Evolutionary conservation across 2,329 filamentous ascomycete genomes (phyloP).

Genomic region (Cytospora schulzeri): DNA sequence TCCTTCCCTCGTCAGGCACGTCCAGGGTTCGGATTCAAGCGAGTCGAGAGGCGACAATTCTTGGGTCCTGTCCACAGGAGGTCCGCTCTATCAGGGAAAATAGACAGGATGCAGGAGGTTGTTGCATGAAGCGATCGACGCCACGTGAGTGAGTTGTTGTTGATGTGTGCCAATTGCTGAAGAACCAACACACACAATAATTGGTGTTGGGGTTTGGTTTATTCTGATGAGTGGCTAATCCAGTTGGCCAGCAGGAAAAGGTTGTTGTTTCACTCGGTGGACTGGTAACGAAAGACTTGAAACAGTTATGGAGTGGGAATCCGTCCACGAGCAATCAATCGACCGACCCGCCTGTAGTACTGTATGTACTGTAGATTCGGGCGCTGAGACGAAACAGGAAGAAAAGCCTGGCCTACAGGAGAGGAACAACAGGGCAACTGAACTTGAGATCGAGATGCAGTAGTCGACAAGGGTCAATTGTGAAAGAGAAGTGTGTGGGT

Average conservation of each 20-base stretch:
- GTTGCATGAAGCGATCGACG: slow-evolving; percentile 16
- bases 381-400: background rate
- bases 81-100: slow-evolving; percentile 16
- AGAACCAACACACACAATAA: slow-evolving; percentile 7
- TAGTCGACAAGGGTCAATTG: background rate
- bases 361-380: background rate
- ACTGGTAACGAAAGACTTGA: background rate
- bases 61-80: slow-evolving; percentile 19
- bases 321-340: background rate
- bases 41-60: slow-evolving; percentile 22
- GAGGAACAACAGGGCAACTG: background rate
- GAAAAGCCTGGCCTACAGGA: background rate
- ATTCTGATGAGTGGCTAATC: background rate
- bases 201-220: background rate
- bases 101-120: slow-evolving; percentile 13
- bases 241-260: background rate
- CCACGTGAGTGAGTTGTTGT: slow-evolving; percentile 15
- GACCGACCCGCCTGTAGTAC: background rate
- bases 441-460: background rate
- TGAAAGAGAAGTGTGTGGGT: background rate
- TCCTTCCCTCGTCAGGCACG: slow-evolving; percentile 15
- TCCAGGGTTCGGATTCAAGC: slow-evolving; percentile 22
- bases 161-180: slow-evolving; percentile 10
- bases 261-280: background rate
- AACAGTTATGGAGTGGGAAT: background rate